These are phyloP conservation scores for Vinca minor DNA, from an alignment of 257 asterid species.

Conservation along the genomic window DNA sequence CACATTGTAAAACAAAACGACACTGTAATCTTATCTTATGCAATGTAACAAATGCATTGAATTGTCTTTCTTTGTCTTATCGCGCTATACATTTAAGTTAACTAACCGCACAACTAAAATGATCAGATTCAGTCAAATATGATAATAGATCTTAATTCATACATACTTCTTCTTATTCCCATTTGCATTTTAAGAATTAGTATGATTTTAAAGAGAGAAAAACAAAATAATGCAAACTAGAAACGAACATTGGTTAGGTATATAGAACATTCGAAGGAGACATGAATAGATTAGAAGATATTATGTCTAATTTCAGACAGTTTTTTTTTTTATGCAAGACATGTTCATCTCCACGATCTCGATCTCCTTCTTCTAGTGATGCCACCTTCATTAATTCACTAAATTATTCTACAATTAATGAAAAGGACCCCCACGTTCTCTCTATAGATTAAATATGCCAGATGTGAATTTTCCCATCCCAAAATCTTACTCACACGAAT, in stretches of 20 bases:
- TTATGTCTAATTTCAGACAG: conserved; percentile 5
- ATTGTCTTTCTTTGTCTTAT: too few relatives aligned
- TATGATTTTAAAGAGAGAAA: too few relatives aligned
- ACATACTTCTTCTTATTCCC: too few relatives aligned
- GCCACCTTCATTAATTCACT: conserved; percentile 11
- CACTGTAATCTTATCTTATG: too few relatives aligned
- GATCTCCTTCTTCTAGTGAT: conserved; percentile 7
- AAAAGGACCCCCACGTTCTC: conserved; percentile 25
- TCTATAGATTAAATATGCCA: conserved; percentile 15
- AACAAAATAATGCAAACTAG: too few relatives aligned
- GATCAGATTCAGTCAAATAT: too few relatives aligned
- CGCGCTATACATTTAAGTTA: too few relatives aligned
- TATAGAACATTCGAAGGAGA: neutral
- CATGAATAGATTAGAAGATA: neutral
- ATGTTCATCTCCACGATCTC: conserved; percentile 12
- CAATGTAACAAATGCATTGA: too few relatives aligned
- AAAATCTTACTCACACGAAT: neutral
- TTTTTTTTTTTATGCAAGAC: neutral
- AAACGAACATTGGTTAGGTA: conserved; percentile 10
- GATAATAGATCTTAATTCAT: too few relatives aligned
- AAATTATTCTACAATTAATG: neutral
- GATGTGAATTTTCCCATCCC: conserved; percentile 16
- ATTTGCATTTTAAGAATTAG: too few relatives aligned
- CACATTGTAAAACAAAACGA: too few relatives aligned
- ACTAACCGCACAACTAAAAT: too few relatives aligned